phyloP scores from a whole-genome alignment of 2,329 filamentous ascomycete species.

The Chaetothyriales sp. region DNA sequence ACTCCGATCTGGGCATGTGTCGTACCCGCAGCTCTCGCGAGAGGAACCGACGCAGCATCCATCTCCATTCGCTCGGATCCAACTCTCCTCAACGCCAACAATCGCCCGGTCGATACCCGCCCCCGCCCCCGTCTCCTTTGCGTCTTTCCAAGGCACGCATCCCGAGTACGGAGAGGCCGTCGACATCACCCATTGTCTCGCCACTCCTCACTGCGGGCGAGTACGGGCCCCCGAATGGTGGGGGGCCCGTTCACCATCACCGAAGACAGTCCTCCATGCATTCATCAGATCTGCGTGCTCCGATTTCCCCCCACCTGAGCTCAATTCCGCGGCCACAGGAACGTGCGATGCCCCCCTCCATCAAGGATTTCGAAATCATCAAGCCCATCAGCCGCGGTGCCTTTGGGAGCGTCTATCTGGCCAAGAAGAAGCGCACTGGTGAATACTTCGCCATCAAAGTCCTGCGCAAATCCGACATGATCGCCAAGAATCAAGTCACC shows the following conservation, averaged over 20 bases:
- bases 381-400: constrained; percentile 98
- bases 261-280: constrained; percentile 83
- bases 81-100: constrained; percentile 69
- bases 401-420: constrained; percentile 93
- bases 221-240: constrained; percentile 35
- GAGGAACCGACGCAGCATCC: constrained; percentile 73
- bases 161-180: constrained; percentile 35
- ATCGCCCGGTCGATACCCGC: constrained; percentile 63
- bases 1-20: constrained; percentile 57
- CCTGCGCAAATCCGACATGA: constrained; percentile 98
- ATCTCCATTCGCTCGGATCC: constrained; percentile 57
- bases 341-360: constrained; percentile 80
- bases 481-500: constrained; percentile 97
- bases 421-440: constrained; percentile 96
- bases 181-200: constrained; percentile 67
- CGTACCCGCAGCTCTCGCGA: constrained; percentile 67
- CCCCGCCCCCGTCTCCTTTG: constrained; percentile 73
- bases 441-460: constrained; percentile 99
- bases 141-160: constrained; percentile 71
- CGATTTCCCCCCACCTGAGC: constrained; percentile 63
- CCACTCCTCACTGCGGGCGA: constrained; percentile 75
- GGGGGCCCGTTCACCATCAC: constrained; percentile 53
- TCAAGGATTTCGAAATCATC: constrained; percentile 98
- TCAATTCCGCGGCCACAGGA: constrained; percentile 71
- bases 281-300: constrained; percentile 57